phyloP scores from a whole-genome alignment of 2,329 filamentous ascomycete species.

The Paramyrothecium roridum region DNA sequence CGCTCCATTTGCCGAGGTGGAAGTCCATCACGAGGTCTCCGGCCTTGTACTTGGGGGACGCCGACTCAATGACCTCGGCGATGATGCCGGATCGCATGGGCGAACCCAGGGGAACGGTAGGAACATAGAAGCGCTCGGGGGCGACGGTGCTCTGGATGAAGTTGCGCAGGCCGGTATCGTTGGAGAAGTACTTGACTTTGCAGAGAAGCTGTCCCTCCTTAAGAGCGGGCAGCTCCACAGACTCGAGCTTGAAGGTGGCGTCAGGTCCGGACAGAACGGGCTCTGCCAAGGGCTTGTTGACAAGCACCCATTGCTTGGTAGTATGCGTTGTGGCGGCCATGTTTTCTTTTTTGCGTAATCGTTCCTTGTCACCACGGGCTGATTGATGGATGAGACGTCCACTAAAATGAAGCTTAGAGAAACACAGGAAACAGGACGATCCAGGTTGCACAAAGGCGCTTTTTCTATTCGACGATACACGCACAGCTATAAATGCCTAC shows the following conservation, averaged over 20 bases:
- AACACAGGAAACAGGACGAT: too few relatives aligned
- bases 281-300: conserved; percentile 18
- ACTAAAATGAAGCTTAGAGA: too few relatives aligned
- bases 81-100: conserved; percentile 24
- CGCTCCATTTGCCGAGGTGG: conserved; percentile 23
- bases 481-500: not conserved
- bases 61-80: conserved; percentile 22
- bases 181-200: conserved; percentile 22
- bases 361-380: not conserved
- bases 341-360: not conserved
- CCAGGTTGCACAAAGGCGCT: too few relatives aligned
- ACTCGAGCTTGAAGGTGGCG: conserved; percentile 21
- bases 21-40: conserved; percentile 24
- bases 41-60: conserved; percentile 16
- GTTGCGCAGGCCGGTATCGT: conserved; percentile 22
- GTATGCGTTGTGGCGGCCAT: conserved; percentile 8
- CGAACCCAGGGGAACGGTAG: conserved; percentile 20
- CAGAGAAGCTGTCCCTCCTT: conserved; percentile 21
- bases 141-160: conserved; percentile 23
- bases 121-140: conserved; percentile 23
- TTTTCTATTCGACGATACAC: not conserved
- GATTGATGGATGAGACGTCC: not conserved
- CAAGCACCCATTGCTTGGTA: conserved; percentile 27
- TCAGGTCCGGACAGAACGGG: conserved; percentile 20
- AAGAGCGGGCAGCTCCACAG: conserved; percentile 16